Base-by-base conservation (phyloP, 2,329 filamentous ascomycete genomes). In the Stromatinia cepivora region DNA sequence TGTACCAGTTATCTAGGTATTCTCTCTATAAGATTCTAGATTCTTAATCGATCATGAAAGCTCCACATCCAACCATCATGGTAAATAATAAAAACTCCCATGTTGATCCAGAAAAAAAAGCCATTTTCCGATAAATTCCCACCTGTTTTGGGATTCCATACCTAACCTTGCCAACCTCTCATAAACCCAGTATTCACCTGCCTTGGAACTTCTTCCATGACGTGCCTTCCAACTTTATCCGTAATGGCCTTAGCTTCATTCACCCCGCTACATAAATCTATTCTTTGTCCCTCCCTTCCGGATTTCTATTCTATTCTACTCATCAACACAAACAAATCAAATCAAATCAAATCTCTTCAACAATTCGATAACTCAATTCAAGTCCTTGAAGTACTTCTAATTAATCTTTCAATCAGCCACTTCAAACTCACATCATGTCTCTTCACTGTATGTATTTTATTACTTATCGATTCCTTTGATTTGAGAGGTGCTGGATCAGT, bases 401-500 rank as follows among this genome's bases (percentile, higher is more conserved):
- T 48, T 46, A 53, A 53, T 39, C 34, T 69, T 68, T 71, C 65
- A 66, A 72, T 64, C 48, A 70, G 64, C 36, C 65, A 64, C 61
- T 66, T 53, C 52, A 71, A 52, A 52, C 20, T n/a, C 31, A 66
- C 70, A 73, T 70, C 70, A 76, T 76, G 74, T 76, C 74, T 74
- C 74, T 76, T 70, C 73, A 75, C 70, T 75, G 74, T 76, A 75
- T 50, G 74, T 75, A 53, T 67, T 31, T 34, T 42, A 42, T 15
- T 42, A 15, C 25, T 31, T 34, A 15, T 52, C 28, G 31, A 28
- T 11, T 4, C 10, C 9, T 15, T 11, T 9, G 42, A 28, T 48
- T 39, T 31, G 45, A 50, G 42, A 66, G 50, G 34, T 31, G 39
- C 25, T 46, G 39, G 66, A 54, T 15, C 13, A 15, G n/a, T 42